These are phyloP conservation scores for Dioszegia crocea DNA, from an alignment of 768 basidiomycete species.

Conservation along the genomic window DNA sequence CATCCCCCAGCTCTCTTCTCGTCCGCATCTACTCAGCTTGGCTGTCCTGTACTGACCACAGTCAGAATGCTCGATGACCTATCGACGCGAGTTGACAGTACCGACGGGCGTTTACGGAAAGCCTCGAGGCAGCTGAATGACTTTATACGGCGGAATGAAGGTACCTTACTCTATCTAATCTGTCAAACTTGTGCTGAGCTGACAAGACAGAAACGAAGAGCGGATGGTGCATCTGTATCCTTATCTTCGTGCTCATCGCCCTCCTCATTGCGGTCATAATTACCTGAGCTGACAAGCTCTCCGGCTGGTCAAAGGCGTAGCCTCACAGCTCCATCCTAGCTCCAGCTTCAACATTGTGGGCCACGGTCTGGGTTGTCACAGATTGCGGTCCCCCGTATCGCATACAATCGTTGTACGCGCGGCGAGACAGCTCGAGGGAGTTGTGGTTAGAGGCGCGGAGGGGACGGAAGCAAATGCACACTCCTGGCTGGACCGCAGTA, in stretches of 20 bases:
- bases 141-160: conserved; percentile 81
- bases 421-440: too few species aligned
- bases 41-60: not conserved
- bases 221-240: conserved; percentile 81
- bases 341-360: too few species aligned
- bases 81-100: conserved; percentile 65
- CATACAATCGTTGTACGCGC: too few species aligned
- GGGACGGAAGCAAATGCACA: too few species aligned
- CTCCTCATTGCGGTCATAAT: conserved; percentile 77
- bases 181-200: not conserved
- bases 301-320: too few species aligned
- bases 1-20: not conserved
- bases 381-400: too few species aligned
- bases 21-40: not conserved
- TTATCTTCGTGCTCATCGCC: conserved; percentile 66
- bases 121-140: conserved; percentile 69
- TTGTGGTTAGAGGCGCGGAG: too few species aligned
- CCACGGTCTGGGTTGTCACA: too few species aligned
- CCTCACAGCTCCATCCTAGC: too few species aligned
- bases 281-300: conserved; percentile 40
- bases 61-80: conserved; percentile 76
- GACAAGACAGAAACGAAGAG: conserved; percentile 68
- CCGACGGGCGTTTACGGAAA: conserved; percentile 62
- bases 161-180: conserved; percentile 52
- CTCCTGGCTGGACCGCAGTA: too few species aligned